These are phyloP conservation scores for Sordaria brevicollis DNA, from an alignment of 495 filamentous ascomycete species.

Conservation along the genomic window DNA sequence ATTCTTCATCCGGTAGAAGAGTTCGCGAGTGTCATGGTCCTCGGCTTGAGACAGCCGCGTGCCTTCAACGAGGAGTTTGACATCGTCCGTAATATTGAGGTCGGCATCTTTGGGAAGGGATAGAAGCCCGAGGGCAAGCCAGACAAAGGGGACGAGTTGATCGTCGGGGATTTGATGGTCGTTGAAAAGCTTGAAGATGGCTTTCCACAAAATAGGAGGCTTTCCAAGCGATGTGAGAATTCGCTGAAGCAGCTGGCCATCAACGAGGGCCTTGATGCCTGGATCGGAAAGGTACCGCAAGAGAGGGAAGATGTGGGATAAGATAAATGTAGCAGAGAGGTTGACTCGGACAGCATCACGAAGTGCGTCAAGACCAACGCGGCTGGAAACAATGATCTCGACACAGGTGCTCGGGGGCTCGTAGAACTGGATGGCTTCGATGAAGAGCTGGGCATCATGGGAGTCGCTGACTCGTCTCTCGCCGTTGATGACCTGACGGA, in stretches of 20 bases:
- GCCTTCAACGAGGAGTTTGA: conserved; percentile 19
- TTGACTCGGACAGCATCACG: conserved; percentile 40
- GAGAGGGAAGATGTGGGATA: conserved; percentile 25
- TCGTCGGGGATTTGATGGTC: conserved; percentile 25
- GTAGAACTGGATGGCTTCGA: conserved; percentile 49
- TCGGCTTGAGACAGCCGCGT: conserved; percentile 22
- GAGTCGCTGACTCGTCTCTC: conserved; percentile 9
- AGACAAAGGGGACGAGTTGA: conserved; percentile 41
- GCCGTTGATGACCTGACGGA: conserved; percentile 18
- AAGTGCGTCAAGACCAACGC: conserved; percentile 37
- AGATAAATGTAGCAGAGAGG: conserved; percentile 41
- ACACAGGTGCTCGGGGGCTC: conserved; percentile 39
- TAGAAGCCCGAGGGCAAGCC: conserved; percentile 49
- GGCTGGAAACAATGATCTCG: conserved; percentile 43
- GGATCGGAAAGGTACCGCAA: conserved; percentile 30
- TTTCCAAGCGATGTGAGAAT: conserved; percentile 43
- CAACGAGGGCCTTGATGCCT: conserved; percentile 39
- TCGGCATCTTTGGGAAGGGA: conserved; percentile 26
- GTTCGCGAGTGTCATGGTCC: conserved; percentile 12
- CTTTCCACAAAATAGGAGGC: conserved; percentile 53
- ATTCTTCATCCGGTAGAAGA: conserved; percentile 19
- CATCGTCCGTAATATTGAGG: conserved; percentile 20
- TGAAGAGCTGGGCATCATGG: conserved; percentile 41
- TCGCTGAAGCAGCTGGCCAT: conserved; percentile 45
- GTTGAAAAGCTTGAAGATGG: conserved; percentile 34